phyloP scores from a whole-genome alignment of 164 flowering plant genomes.

The Aristolochia californica region DNA sequence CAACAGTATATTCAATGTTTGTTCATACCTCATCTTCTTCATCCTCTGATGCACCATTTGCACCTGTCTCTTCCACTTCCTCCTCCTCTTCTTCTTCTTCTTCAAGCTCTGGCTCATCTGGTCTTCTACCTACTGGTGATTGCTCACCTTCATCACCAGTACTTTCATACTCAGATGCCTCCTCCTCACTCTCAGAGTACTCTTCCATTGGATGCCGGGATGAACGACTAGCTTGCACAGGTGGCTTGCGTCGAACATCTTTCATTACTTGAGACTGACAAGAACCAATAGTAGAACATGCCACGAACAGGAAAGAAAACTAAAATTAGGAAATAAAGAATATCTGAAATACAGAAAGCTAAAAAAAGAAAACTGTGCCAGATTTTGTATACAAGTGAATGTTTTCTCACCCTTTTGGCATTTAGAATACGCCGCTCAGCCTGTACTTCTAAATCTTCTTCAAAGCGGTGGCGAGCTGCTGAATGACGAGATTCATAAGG shows the following conservation, averaged over 20 bases:
- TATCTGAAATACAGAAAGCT: too few relatives aligned
- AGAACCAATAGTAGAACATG: not conserved
- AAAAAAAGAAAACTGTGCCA: too few relatives aligned
- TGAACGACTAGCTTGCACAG: conserved; percentile 37
- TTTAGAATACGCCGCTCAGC: conserved; percentile 86
- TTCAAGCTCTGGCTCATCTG: conserved; percentile 48
- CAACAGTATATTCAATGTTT: not conserved
- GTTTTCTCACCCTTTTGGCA: conserved; percentile 65
- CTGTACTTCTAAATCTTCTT: conserved; percentile 82
- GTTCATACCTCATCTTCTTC: conserved; percentile 44
- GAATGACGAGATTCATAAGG: conserved; percentile 63
- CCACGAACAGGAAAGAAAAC: not conserved
- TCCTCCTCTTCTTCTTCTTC: conserved; percentile 27
- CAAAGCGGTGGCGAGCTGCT: conserved; percentile 50
- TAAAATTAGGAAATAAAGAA: too few relatives aligned
- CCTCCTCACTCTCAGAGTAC: conserved; percentile 83
- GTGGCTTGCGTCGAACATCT: conserved; percentile 54
- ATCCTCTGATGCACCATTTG: conserved; percentile 46
- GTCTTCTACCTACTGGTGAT: conserved; percentile 40
- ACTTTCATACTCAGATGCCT: conserved; percentile 92
- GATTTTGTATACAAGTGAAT: too few relatives aligned
- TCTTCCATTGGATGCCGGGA: conserved; percentile 49
- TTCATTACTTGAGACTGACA: conserved; percentile 40
- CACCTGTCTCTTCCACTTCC: conserved; percentile 20
- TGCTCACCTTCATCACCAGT: conserved; percentile 74